Conservation (phyloP, 441 rosid genomes). For the Erodium trifolium region DNA sequence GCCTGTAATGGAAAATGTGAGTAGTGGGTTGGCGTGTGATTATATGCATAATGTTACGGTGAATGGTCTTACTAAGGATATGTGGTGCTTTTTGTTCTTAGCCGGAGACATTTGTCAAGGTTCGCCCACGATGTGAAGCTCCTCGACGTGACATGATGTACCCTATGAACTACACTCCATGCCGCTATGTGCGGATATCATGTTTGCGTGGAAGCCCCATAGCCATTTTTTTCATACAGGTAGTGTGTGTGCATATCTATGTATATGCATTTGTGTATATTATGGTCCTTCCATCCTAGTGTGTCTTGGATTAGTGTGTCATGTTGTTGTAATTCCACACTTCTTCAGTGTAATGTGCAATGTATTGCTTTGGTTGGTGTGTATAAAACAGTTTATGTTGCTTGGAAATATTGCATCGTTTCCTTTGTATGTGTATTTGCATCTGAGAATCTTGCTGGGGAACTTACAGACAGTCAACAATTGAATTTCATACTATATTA, state of each 20-base stretch:
- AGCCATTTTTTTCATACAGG: slow-evolving; percentile 84
- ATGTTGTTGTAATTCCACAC: background rate
- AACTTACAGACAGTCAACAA: background rate
- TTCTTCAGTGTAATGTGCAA: too few species aligned
- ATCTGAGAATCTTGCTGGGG: background rate
- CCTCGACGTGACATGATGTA: slow-evolving; percentile 85
- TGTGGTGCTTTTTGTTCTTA: slow-evolving; percentile 25
- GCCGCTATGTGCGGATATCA: slow-evolving; percentile 73
- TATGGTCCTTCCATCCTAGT: background rate
- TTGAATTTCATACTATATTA: background rate
- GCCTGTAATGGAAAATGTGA: background rate
- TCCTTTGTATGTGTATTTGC: background rate
- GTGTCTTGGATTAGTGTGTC: background rate
- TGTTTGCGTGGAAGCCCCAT: slow-evolving; percentile 85
- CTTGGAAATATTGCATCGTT: too few species aligned
- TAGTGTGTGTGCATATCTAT: slow-evolving; percentile 19
- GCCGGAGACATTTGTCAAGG: slow-evolving; percentile 82
- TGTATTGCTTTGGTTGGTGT: background rate
- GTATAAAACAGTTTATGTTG: background rate
- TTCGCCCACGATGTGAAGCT: slow-evolving; percentile 86
- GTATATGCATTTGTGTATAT: background rate
- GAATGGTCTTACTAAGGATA: background rate
- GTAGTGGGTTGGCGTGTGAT: background rate
- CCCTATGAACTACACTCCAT: slow-evolving; percentile 71
- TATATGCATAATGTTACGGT: background rate